A percentile compares a stretch with the other conserved stretches of the same genome.
Evolutionary conservation across 805 yeast species (phyloP).

Genomic region (Ogataea methanolica): DNA sequence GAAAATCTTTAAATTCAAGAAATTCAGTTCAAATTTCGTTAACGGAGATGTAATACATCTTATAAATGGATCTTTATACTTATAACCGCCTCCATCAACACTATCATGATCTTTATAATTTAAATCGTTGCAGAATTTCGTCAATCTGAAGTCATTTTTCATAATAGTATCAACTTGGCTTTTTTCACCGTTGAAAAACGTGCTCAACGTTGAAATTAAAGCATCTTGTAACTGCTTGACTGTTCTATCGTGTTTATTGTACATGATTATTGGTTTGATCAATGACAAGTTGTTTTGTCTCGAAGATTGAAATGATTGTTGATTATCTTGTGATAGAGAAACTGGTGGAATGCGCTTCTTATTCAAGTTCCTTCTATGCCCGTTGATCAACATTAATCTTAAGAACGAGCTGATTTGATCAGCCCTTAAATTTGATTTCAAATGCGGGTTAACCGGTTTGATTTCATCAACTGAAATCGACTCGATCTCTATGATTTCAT

Average conservation of each 20-base stretch:
- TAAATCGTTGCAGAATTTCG: constrained; percentile 19
- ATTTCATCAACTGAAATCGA: constrained; percentile 41
- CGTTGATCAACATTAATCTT: constrained; percentile 57
- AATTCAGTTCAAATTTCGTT: constrained; percentile 14
- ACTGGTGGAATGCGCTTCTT: constrained; percentile 44
- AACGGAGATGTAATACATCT: constrained; percentile 20
- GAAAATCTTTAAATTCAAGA: constrained; percentile 9
- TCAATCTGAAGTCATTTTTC: constrained; percentile 9
- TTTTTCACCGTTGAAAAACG: constrained; percentile 14
- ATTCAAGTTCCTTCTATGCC: constrained; percentile 43
- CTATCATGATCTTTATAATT: neutral
- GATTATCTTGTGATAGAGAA: constrained; percentile 33
- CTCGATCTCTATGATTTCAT: constrained; percentile 69
- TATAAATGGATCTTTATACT: constrained; percentile 17
- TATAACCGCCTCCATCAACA: neutral
- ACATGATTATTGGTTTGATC: constrained; percentile 54
- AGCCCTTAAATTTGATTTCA: constrained; percentile 38
- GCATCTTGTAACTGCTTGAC: constrained; percentile 31
- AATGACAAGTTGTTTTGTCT: constrained; percentile 29
- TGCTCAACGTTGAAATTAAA: constrained; percentile 13
- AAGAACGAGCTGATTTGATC: constrained; percentile 49
- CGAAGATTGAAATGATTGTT: constrained; percentile 4
- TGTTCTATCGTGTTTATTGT: constrained; percentile 48
- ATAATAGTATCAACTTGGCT: constrained; percentile 12
- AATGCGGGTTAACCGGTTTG: constrained; percentile 12